Percentiles rank a stretch among this genome's conserved stretches.
phyloP scores from a whole-genome alignment of 257 asterid species.

The Anisodus acutangulus region DNA sequence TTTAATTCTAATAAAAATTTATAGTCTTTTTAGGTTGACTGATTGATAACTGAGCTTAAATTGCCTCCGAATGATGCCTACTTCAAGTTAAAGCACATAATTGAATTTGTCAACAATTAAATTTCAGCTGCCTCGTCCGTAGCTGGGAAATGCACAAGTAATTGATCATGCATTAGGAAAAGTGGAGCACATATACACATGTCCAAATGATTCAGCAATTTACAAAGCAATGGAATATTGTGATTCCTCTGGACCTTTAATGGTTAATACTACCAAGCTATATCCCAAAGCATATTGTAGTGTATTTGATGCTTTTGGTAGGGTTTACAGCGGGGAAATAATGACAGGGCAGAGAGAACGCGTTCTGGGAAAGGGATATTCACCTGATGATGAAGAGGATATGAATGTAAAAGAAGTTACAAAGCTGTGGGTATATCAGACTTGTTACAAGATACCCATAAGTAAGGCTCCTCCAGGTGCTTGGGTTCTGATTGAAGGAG shows the following conservation, averaged over 20 bases:
- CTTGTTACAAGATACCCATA: constrained; percentile 94
- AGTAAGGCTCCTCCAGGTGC: constrained; percentile 98
- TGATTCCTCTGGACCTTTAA: constrained; percentile 85
- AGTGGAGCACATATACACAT: constrained; percentile 87
- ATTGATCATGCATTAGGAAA: constrained; percentile 84
- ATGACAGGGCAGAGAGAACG: constrained; percentile 88
- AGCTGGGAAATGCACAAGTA: constrained; percentile 81
- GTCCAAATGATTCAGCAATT: constrained; percentile 73
- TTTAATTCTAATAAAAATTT: not conserved
- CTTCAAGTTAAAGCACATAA: constrained; percentile 85
- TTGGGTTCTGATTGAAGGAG: constrained; percentile 99
- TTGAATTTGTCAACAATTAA: constrained; percentile 82
- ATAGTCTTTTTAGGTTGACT: constrained; percentile 64
- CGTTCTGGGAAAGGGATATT: constrained; percentile 96
- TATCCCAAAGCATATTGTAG: constrained; percentile 96
- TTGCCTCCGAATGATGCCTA: constrained; percentile 98
- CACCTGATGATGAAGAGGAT: constrained; percentile 98
- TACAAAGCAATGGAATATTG: constrained; percentile 82
- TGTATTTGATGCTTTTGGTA: constrained; percentile 94
- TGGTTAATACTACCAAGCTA: constrained; percentile 90
- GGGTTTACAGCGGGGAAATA: constrained; percentile 94
- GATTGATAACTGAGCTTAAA: constrained; percentile 89
- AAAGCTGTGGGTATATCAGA: constrained; percentile 95
- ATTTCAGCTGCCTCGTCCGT: constrained; percentile 85
- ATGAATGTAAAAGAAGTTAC: constrained; percentile 96